Base-by-base conservation (phyloP, 2,329 filamentous ascomycete species). In the Claviceps humidiphila region DNA sequence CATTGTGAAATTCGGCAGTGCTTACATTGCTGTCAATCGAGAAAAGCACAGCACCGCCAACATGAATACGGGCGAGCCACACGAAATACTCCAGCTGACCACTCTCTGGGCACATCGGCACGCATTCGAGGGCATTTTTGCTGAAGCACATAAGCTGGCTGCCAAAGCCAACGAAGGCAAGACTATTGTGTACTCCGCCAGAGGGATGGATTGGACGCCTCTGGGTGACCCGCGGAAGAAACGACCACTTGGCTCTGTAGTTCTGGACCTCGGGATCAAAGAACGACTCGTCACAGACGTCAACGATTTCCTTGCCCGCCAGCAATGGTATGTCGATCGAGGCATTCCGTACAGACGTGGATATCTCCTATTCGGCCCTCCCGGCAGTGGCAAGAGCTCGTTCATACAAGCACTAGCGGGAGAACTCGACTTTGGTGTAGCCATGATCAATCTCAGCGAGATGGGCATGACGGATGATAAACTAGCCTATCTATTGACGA, bases 371-470 rank as follows among this genome's bases (percentile, higher is more conserved):
- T 89, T 93, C 61, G 90, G 90, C 0, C 89, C 90, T 4, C 90
- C 90, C 0, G 90, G 90, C 0, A 95, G 86, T 43, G 94, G 89
- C 39, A 97, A 95, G 72, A 96, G 86, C 55, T 95, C 89, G 0
- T 97, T 98, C 60, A 96, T 98, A 56, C 89, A 96, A 67, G 90
- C 93, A 0, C 72, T 98, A 43, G 93, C 93, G 0, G 91, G 89
- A n/a, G 84, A 93, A 62, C 70, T 96, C 53, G 88, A 95, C 64
- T 95, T 91, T 66, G 87, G 87, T 60, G 93, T 96, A 59, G 89
- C 90, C 50, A 90, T 95, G 70, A 75, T 96, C 58, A 95, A 95
- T 60, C 77, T 96, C 34, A 93, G 87, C 67, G 88, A 95, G 70
- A 78, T 88, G 51, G 90, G 90, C 16, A 77, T 96, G 63, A 95